Evolutionary conservation across 148 eudicot species (phyloP), one percentile per base, ranked within the genome.

Genomic region (Chenopodium formosanum): DNA sequence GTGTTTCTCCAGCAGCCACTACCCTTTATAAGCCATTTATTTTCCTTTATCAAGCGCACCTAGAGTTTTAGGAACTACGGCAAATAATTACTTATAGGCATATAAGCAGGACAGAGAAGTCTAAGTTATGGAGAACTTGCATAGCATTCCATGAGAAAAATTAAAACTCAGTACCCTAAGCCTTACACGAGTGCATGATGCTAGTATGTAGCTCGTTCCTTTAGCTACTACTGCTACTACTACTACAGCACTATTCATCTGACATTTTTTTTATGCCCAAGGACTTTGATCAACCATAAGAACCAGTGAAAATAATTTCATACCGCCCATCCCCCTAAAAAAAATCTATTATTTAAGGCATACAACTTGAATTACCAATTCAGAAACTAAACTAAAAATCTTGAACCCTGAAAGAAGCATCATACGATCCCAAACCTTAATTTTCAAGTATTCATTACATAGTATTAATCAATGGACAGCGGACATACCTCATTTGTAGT

Each of bases 401-500:
- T 76, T 40, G 34, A 47, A 7, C 50, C 17, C 65, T 4, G 23
- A 13, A 19, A 56, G 53, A 50, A 72, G 78, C 70, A 81, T 56
- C 46, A 60, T 20, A 66, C 66, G 62, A 0, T 74, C 72, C 23
- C 77, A 20, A 74, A 48, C 16, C 47, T 63, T 64, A 8, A 8
- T 27, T 65, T 52, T 67, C 23, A 69, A 52, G 10, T 8, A 82
- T 66, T 46, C 13, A 48, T 11, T 13, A 40, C 44, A 40, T 40
- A 40, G 44, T 4, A 66, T 22, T 1, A 62, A 62, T 29, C 17
- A 73, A 40, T 1, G 40, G 22, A 32, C 20, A 44, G 25, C 62
- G 56, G 9, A 50, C 64, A 68, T 40, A 96, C 99, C 98, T 96
- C 98, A 86, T 94, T 96, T 37, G 99, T 96, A 50, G 99, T 96